phyloP scores from a whole-genome alignment of 495 filamentous ascomycete genomes.

The Echria macrotheca region DNA sequence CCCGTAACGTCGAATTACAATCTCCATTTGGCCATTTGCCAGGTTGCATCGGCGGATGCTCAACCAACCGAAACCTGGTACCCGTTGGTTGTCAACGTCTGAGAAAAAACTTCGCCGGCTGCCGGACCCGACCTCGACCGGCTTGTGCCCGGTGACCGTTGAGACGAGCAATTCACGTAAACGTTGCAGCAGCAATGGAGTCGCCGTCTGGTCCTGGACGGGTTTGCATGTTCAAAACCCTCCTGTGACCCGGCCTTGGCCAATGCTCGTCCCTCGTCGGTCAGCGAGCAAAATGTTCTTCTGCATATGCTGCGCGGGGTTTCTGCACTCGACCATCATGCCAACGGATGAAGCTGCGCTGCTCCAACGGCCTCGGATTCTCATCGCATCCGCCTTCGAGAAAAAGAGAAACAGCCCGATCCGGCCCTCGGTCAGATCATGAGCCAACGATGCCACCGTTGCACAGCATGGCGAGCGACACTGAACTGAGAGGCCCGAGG shows the following conservation, averaged over 20 bases:
- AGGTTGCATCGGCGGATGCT: conserved; percentile 3
- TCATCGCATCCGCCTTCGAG: not conserved
- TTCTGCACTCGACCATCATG: not conserved
- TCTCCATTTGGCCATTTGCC: not conserved
- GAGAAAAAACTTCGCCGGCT: not conserved
- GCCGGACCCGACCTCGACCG: not conserved
- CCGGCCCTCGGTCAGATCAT: not conserved
- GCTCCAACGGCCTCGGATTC: not conserved
- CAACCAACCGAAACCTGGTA: not conserved
- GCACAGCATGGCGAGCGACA: not conserved
- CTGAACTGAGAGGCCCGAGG: not conserved
- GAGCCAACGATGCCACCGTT: not conserved
- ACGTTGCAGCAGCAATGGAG: conserved; percentile 6
- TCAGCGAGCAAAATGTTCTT: not conserved
- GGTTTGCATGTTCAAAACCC: conserved; percentile 7
- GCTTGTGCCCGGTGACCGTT: not conserved
- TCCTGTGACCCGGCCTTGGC: conserved; percentile 4
- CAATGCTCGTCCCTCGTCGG: not conserved
- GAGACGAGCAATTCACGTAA: not conserved
- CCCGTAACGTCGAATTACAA: not conserved
- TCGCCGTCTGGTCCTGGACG: not conserved
- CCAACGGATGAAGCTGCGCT: not conserved
- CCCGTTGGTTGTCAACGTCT: not conserved
- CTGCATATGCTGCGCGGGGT: not conserved
- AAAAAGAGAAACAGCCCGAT: not conserved